A percentile compares a stretch with the other conserved stretches of the same genome.
Evolutionary conservation across 805 yeast species (phyloP).

Genomic region (Hanseniaspora pseudoguilliermondii): DNA sequence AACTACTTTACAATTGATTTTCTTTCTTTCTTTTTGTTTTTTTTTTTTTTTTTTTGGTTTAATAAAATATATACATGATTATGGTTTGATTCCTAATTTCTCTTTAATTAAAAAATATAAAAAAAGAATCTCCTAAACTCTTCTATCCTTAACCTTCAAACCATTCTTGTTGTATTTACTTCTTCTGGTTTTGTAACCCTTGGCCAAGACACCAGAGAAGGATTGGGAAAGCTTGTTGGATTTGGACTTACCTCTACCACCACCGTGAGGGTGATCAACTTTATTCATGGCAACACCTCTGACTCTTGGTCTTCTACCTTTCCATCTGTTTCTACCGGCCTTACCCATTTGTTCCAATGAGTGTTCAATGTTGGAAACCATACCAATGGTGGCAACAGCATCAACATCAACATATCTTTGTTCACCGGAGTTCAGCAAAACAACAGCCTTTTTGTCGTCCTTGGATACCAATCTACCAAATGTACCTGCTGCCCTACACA

Average conservation of each 20-base stretch:
- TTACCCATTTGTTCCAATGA: conserved; percentile 84
- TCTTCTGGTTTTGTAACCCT: conserved; percentile 88
- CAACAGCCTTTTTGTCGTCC: conserved; percentile 61
- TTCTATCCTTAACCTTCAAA: conserved; percentile 81
- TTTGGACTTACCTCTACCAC: conserved; percentile 99
- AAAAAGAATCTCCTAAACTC: conserved; percentile 22
- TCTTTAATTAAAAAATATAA: conserved; percentile 15
- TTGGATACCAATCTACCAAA: conserved; percentile 80
- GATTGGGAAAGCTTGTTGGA: conserved; percentile 87
- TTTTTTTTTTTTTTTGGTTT: conserved; percentile 21
- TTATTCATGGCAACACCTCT: conserved; percentile 99
- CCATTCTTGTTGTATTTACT: conserved; percentile 69
- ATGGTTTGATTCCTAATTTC: conserved; percentile 17
- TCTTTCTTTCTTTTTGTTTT: too few species aligned
- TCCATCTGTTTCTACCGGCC: conserved; percentile 87
- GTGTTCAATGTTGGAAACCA: conserved; percentile 86
- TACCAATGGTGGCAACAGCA: conserved; percentile 88
- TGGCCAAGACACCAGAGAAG: conserved; percentile 89
- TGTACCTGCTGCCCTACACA: conserved; percentile 90
- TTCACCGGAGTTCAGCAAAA: conserved; percentile 82
- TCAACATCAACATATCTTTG: conserved; percentile 76
- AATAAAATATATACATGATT: not conserved
- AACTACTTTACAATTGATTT: too few species aligned
- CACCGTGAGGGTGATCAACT: conserved; percentile 96
- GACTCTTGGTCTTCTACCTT: conserved; percentile 87